phyloP scores from a whole-genome alignment of 2,329 filamentous ascomycete species.

The Fusarium chaquense region DNA sequence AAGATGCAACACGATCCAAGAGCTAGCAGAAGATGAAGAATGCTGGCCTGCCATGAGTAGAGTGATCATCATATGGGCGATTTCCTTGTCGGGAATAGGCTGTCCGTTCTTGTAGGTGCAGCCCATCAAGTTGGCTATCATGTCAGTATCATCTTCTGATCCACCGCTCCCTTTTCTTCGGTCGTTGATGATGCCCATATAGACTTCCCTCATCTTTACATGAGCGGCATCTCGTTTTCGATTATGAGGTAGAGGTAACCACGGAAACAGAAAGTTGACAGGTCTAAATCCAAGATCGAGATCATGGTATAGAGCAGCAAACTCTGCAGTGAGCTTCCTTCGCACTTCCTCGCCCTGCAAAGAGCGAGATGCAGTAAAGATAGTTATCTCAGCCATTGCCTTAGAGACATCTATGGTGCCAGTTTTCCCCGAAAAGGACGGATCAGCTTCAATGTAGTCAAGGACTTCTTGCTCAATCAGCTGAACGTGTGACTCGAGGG shows the following conservation, averaged over 20 bases:
- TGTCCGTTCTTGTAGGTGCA: constrained; percentile 81
- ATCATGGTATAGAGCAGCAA: constrained; percentile 83
- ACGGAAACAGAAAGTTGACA: constrained; percentile 85
- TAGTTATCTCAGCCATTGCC: constrained; percentile 80
- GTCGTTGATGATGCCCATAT: constrained; percentile 76
- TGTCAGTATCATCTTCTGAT: constrained; percentile 67
- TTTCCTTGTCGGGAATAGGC: constrained; percentile 77
- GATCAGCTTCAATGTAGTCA: constrained; percentile 69
- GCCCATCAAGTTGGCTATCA: constrained; percentile 84
- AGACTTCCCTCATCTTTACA: constrained; percentile 75
- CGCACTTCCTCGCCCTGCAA: constrained; percentile 83
- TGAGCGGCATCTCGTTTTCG: constrained; percentile 77
- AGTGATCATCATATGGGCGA: constrained; percentile 89
- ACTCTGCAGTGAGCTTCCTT: constrained; percentile 75
- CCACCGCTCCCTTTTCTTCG: constrained; percentile 64
- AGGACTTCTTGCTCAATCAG: constrained; percentile 78
- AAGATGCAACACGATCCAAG: constrained; percentile 81
- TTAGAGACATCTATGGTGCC: constrained; percentile 74
- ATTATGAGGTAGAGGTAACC: constrained; percentile 83
- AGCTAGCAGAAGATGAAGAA: constrained; percentile 80
- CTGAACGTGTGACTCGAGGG: constrained; percentile 74
- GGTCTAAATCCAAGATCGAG: constrained; percentile 81
- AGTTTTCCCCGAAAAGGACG: constrained; percentile 68
- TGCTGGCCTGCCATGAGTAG: constrained; percentile 88
- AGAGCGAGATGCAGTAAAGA: constrained; percentile 82